These are phyloP conservation scores for Russula sp. DNA, from an alignment of 768 basidiomycete species.

Conservation along the genomic window DNA sequence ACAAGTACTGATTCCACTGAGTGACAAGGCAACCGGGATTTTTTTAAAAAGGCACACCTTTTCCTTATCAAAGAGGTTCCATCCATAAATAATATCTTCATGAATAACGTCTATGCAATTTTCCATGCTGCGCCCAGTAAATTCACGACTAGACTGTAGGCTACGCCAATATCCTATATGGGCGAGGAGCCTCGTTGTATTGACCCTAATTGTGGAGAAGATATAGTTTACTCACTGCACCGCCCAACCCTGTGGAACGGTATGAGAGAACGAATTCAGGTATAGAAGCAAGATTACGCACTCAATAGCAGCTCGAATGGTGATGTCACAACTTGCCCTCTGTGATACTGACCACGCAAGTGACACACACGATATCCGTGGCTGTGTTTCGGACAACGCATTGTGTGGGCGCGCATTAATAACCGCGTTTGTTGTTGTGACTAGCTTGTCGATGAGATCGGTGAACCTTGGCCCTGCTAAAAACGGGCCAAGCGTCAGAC, in stretches of 20 bases:
- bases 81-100: not conserved
- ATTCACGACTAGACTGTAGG: not conserved
- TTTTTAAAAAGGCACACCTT: not conserved
- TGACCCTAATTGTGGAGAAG: not conserved
- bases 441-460: not conserved
- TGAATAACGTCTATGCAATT: constrained; percentile 1
- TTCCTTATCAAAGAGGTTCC: constrained; percentile 2
- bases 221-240: not conserved
- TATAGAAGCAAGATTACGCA: not conserved
- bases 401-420: not conserved
- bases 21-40: not conserved
- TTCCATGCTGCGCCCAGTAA: not conserved
- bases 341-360: constrained; percentile 11
- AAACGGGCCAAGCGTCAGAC: not conserved
- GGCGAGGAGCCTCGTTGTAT: not conserved
- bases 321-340: not conserved
- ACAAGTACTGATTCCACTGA: constrained; percentile 1
- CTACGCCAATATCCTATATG: constrained; percentile 7
- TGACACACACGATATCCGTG: not conserved
- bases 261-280: not conserved
- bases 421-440: not conserved
- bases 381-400: not conserved
- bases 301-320: not conserved
- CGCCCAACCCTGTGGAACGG: not conserved
- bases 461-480: not conserved